Evolutionary conservation across 2,329 filamentous ascomycete species (phyloP).

Genomic region (Corinectria fuckeliana): DNA sequence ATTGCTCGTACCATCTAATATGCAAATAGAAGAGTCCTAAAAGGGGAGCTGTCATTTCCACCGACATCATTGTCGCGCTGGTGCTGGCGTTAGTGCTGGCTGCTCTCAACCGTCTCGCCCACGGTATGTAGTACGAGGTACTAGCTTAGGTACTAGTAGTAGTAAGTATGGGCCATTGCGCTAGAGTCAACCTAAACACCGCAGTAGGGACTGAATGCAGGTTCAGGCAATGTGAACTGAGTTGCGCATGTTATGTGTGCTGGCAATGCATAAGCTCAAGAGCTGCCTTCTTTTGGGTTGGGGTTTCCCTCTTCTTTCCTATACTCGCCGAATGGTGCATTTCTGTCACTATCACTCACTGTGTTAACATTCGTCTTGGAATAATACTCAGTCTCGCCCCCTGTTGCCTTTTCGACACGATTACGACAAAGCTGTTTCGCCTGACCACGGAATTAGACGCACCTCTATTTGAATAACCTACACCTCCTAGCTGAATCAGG

Average conservation of each 20-base stretch:
- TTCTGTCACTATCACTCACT: too few species aligned
- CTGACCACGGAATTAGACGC: too few species aligned
- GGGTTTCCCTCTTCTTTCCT: neutral
- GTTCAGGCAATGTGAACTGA: neutral
- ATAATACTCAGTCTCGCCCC: neutral
- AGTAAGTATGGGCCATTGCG: neutral
- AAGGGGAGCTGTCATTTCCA: constrained; percentile 36
- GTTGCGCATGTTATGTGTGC: neutral
- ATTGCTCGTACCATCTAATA: too few species aligned
- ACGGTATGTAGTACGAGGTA: too few species aligned
- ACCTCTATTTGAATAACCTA: too few species aligned
- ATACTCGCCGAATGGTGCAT: neutral
- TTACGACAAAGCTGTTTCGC: constrained; percentile 5
- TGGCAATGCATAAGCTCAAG: constrained; percentile 18
- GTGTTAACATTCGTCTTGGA: neutral
- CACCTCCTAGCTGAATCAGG: too few species aligned
- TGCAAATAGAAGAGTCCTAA: constrained; percentile 31
- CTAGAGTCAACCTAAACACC: neutral
- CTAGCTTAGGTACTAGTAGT: too few species aligned
- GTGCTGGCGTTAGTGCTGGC: constrained; percentile 2
- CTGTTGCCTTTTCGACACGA: neutral
- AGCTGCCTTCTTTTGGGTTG: neutral
- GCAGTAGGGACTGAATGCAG: neutral
- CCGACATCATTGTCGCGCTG: constrained; percentile 30
- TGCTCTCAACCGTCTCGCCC: constrained; percentile 2